These are phyloP conservation scores for Geranomyces variabilis DNA, from an alignment of 192 early-diverging fungal species.

Conservation along the genomic window DNA sequence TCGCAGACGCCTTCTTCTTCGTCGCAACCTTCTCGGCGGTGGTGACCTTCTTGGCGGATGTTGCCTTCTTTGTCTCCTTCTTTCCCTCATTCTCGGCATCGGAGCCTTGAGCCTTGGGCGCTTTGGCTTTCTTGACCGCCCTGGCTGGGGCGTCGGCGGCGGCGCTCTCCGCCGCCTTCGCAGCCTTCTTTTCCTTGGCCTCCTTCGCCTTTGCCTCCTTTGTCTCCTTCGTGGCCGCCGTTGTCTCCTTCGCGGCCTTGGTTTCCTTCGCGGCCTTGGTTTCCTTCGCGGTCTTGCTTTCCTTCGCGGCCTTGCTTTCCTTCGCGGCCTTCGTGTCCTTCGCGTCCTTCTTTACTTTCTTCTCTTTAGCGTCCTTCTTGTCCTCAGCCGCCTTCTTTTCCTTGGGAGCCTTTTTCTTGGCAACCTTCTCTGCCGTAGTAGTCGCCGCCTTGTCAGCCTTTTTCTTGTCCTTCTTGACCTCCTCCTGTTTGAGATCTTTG, in stretches of 20 bases:
- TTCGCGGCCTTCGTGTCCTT: conserved; percentile 34
- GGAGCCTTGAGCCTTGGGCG: not conserved
- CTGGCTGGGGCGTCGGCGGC: not conserved
- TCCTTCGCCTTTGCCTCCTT: conserved; percentile 10
- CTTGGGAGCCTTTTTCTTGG: conserved; percentile 25
- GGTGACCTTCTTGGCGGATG: not conserved
- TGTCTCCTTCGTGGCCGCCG: conserved; percentile 51
- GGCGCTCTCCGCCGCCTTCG: conserved; percentile 5
- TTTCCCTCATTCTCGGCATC: not conserved
- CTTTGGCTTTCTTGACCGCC: not conserved
- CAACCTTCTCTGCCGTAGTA: conserved; percentile 16
- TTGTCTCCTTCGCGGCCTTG: conserved; percentile 33
- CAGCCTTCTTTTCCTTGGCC: conserved; percentile 12
- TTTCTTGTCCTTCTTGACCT: not conserved
- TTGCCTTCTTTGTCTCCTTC: not conserved
- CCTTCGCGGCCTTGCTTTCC: conserved; percentile 2
- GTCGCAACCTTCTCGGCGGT: not conserved
- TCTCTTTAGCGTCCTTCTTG: not conserved
- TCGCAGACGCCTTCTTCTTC: not conserved
- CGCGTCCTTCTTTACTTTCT: conserved; percentile 16
- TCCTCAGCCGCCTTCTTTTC: conserved; percentile 14
- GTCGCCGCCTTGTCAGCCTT: not conserved
- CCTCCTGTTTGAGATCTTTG: conserved; percentile 22
- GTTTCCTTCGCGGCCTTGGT: conserved; percentile 44
- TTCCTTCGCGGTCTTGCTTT: not conserved